Base-by-base conservation (phyloP, 2,329 filamentous ascomycete species). In the Venturia aucupariae region DNA sequence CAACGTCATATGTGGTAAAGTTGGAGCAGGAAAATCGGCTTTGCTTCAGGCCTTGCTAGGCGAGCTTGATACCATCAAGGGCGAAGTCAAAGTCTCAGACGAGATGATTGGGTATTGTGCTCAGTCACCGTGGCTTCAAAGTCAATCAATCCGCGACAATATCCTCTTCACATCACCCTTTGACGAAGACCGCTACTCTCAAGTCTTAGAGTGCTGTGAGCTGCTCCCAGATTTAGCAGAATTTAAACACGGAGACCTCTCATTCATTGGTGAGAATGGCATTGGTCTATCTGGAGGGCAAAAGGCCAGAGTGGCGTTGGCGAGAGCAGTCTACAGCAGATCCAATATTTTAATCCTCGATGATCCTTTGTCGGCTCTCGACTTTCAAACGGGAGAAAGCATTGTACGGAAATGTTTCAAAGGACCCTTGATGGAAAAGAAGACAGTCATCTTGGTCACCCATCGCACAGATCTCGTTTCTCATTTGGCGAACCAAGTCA, bases 391-490 rank as follows among this genome's bases (percentile, higher is more conserved):
- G 0, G 86, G 85, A 0, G 84, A 87, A 66, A 77, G 71, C 7
- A 83, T 89, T 55, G 83, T 86, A 3, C 76, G 77, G 5, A 83
- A 81, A 67, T 82, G 84, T 67, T 76, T 89, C 15, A 74, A 74
- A 1, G 85, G 85, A 1, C 77, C 79, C 1, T 71, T 88, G 39
- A 72, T 85, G 64, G 72, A 82, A 66, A 79, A 75, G 11, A 78
- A 85, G 24, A 84, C 79, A 0, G 75, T 82, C 0, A 77, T 88
- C 32, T 75, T 89, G 19, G 85, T 85, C 22, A 89, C 86, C 0
- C 86, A 89, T 75, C 82, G 86, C 1, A 83, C 81, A 0, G 87
- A 92, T 66, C 77, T 96, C 11, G 90, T 91, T 66, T 82, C 85
- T 24, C 80, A 83, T n/a, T 79, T 92, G 54, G 90, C 91, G 1